phyloP scores from a whole-genome alignment of 2,329 filamentous ascomycete genomes.

The Talaromyces sp. region DNA sequence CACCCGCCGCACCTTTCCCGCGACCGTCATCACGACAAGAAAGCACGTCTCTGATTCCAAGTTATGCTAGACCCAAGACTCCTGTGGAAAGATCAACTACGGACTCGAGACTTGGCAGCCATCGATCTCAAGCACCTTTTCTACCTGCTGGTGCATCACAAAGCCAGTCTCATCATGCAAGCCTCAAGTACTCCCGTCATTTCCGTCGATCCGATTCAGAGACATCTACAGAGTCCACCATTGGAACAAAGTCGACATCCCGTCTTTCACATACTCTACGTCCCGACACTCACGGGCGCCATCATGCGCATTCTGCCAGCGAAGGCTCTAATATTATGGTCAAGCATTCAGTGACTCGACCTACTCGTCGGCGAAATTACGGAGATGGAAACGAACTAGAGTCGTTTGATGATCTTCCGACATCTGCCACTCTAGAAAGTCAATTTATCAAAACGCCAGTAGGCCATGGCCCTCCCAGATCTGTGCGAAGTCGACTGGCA shows the following conservation, averaged over 20 bases:
- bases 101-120: conserved; percentile 44
- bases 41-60: conserved; percentile 30
- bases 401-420: conserved; percentile 90
- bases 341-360: conserved; percentile 72
- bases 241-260: conserved; percentile 41
- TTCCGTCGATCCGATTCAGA: conserved; percentile 84
- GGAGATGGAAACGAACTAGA: conserved; percentile 92
- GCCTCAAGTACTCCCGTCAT: conserved; percentile 66
- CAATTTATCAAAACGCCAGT: conserved; percentile 79
- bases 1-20: conserved; percentile 34
- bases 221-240: conserved; percentile 53
- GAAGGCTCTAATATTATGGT: conserved; percentile 54
- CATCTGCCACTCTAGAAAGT: conserved; percentile 76
- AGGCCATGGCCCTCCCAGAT: conserved; percentile 66
- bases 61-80: conserved; percentile 62
- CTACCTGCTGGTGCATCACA: conserved; percentile 72
- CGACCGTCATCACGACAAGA: conserved; percentile 42
- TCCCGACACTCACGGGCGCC: conserved; percentile 50
- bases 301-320: conserved; percentile 49
- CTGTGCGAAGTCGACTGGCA: conserved; percentile 53
- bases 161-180: conserved; percentile 74
- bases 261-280: conserved; percentile 43
- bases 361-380: conserved; percentile 69
- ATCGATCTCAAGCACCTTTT: conserved; percentile 69
- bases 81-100: conserved; percentile 60